These are phyloP conservation scores for Epichloe hybrida DNA, from an alignment of 2,329 filamentous ascomycete genomes.

Conservation along the genomic window DNA sequence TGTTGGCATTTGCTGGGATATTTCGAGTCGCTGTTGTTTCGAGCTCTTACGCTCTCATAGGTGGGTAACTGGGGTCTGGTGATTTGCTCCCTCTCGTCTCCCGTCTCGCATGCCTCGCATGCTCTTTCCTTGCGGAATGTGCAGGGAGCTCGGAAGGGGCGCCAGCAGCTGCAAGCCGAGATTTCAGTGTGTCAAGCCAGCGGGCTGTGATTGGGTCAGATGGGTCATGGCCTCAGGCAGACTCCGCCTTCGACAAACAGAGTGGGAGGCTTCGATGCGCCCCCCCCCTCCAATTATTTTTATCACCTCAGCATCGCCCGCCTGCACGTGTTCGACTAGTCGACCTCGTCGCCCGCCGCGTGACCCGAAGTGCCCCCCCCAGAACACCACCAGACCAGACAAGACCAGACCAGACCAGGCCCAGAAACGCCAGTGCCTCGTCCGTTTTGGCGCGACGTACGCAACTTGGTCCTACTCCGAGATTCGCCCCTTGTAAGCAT, in stretches of 20 bases:
- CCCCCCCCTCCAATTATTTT: constrained; percentile 1
- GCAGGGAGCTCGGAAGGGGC: not conserved
- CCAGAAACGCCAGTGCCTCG: constrained; percentile 1
- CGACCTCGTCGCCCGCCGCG: constrained; percentile 7
- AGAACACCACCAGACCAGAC: not conserved
- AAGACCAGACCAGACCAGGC: not conserved
- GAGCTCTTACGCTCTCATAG: no score
- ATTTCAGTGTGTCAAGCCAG: not conserved
- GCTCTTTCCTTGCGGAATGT: not conserved
- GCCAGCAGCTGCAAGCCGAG: not conserved
- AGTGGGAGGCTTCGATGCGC: not conserved
- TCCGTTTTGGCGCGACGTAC: constrained; percentile 2
- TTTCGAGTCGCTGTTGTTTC: no score
- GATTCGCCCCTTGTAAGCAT: constrained; percentile 13
- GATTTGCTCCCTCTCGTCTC: not conserved
- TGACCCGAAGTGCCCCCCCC: constrained; percentile 5
- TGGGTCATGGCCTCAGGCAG: constrained; percentile 4
- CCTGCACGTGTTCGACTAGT: constrained; percentile 9
- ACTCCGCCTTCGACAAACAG: not conserved
- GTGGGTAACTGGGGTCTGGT: no score
- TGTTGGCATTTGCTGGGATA: no score
- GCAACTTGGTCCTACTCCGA: constrained; percentile 3
- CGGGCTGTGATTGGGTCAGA: constrained; percentile 5
- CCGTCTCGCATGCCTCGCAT: not conserved
- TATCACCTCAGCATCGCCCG: constrained; percentile 5